These are phyloP conservation scores for Vitellaria paradoxa DNA, from an alignment of 179 eudicot species.

Conservation along the genomic window DNA sequence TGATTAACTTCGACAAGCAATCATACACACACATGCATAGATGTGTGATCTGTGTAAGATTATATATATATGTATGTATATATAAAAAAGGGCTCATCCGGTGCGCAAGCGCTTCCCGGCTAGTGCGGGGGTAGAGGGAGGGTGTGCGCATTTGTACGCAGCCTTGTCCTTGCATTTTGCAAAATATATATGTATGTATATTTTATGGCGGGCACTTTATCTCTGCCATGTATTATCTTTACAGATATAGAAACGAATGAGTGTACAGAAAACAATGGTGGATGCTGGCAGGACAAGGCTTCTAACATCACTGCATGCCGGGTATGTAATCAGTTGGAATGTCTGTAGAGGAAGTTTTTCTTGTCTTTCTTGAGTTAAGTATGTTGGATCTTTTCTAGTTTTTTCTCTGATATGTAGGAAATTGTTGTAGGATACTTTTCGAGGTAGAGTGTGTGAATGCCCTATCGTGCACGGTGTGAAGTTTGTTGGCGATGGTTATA, in stretches of 20 bases:
- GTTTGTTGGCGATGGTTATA: conserved; percentile 81
- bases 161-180: no score
- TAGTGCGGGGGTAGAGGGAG: no score
- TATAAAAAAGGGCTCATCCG: no score
- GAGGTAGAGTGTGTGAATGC: conserved; percentile 89
- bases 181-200: no score
- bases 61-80: no score
- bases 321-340: conserved; percentile 29
- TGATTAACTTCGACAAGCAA: not conserved
- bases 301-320: conserved; percentile 78
- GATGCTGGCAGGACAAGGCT: conserved; percentile 77
- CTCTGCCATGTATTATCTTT: not conserved
- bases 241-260: conserved; percentile 85
- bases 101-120: no score
- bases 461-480: conserved; percentile 73
- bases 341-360: not conserved
- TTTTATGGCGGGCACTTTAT: no score
- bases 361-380: not conserved
- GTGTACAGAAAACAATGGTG: conserved; percentile 81
- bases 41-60: not conserved
- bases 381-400: not conserved
- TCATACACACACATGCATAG: not conserved
- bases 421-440: conserved; percentile 66
- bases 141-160: no score
- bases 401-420: not conserved